Evolutionary conservation across 495 filamentous ascomycete genomes (phyloP).

Genomic region (Hypoxylon lenormandii): DNA sequence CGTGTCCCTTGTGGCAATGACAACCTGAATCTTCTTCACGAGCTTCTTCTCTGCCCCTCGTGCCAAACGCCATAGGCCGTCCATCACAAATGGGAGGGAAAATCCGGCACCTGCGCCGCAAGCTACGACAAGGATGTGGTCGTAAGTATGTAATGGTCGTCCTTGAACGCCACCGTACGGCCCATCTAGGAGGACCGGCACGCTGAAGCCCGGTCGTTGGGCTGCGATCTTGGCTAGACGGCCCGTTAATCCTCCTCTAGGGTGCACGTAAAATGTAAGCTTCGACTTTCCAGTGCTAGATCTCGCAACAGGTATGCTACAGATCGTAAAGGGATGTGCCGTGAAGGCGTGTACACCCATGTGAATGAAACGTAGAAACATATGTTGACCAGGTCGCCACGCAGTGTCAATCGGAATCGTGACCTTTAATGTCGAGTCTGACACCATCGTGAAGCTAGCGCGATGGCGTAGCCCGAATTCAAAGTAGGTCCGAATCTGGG

Average conservation of each 20-base stretch:
- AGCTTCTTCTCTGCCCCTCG: conserved; percentile 12
- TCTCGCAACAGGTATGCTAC: conserved; percentile 67
- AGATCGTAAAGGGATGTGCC: conserved; percentile 82
- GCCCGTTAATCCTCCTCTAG: conserved; percentile 42
- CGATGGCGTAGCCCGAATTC: conserved; percentile 59
- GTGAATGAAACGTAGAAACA: conserved; percentile 79
- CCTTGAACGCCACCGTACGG: conserved; percentile 74
- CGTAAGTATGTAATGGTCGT: conserved; percentile 40
- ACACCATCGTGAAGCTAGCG: conserved; percentile 59
- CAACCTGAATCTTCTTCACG: conserved; percentile 46
- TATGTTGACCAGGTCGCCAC: conserved; percentile 83
- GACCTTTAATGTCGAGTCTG: conserved; percentile 59
- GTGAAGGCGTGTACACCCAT: conserved; percentile 71
- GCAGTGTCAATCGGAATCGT: conserved; percentile 65
- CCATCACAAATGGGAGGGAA: conserved; percentile 59
- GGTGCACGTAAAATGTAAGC: conserved; percentile 45
- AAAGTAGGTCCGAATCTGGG: conserved; percentile 60
- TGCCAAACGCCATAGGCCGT: conserved; percentile 29
- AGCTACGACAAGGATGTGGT: conserved; percentile 61
- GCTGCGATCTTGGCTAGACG: conserved; percentile 25
- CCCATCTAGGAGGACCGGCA: conserved; percentile 77
- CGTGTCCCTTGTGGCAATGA: conserved; percentile 52
- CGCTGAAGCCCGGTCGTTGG: conserved; percentile 46
- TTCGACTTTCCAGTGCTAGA: conserved; percentile 18
- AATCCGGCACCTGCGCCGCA: conserved; percentile 69